Evolutionary conservation across 2,329 filamentous ascomycete genomes (phyloP).

Genomic region (Xylaria sp.): DNA sequence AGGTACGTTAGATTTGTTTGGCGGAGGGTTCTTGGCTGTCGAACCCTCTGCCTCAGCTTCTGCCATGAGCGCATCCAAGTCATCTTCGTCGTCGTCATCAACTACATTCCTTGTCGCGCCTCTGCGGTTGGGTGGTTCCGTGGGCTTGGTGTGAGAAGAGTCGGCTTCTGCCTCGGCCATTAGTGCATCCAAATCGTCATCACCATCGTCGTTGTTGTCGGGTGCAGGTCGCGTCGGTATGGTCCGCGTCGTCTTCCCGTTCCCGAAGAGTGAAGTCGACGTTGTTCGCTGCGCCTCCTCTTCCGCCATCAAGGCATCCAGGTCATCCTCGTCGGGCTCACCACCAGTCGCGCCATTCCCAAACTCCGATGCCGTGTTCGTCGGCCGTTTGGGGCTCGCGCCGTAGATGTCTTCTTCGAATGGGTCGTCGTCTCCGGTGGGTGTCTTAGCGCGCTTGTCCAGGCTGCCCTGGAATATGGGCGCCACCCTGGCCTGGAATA

Average conservation of each 20-base stretch:
- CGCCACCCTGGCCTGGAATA: constrained; percentile 51
- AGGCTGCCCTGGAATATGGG: constrained; percentile 53
- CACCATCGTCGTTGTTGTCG: constrained; percentile 50
- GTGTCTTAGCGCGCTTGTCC: constrained; percentile 48
- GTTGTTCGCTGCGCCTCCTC: constrained; percentile 51
- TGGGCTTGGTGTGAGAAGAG: constrained; percentile 7
- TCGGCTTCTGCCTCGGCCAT: constrained; percentile 50
- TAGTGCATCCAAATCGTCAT: constrained; percentile 55
- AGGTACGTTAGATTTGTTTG: not conserved
- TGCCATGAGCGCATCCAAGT: constrained; percentile 40
- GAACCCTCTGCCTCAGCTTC: constrained; percentile 34
- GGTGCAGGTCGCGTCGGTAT: constrained; percentile 38
- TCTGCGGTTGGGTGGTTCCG: not conserved
- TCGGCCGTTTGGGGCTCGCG: constrained; percentile 58
- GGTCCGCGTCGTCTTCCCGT: constrained; percentile 31
- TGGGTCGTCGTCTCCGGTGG: constrained; percentile 53
- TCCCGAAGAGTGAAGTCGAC: constrained; percentile 38
- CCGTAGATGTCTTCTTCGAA: constrained; percentile 66
- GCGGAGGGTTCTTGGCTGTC: not conserved
- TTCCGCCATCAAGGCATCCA: constrained; percentile 66
- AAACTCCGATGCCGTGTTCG: constrained; percentile 42
- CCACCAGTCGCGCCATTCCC: constrained; percentile 34
- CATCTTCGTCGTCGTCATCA: constrained; percentile 32
- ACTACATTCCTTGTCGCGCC: not conserved
- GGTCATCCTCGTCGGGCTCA: constrained; percentile 55